Evolutionary conservation across 2,329 filamentous ascomycete genomes (phyloP).

Genomic region (Botrytis byssoidea): DNA sequence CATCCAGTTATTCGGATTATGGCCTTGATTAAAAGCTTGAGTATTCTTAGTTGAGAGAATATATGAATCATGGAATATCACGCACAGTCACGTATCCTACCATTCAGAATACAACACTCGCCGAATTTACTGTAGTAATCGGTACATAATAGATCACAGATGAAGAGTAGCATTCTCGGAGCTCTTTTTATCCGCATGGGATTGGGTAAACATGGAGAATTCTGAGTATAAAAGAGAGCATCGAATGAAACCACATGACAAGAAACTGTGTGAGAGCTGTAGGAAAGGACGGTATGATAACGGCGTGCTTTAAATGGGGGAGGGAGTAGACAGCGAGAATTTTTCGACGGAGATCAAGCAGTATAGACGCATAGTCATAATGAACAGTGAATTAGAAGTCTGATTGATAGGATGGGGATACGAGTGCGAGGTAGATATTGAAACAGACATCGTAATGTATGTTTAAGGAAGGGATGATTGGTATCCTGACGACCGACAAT

Average conservation of each 20-base stretch:
- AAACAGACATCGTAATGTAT: background rate
- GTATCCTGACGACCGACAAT: background rate
- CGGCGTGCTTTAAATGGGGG: no score
- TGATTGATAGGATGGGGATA: background rate
- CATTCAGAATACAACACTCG: background rate
- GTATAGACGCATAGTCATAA: background rate
- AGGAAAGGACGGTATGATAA: slow-evolving; percentile 14
- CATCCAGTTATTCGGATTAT: background rate
- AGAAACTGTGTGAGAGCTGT: slow-evolving; percentile 32
- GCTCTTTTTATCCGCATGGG: background rate
- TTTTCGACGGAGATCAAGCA: no score
- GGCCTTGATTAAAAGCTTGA: background rate
- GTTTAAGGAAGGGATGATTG: background rate
- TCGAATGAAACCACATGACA: slow-evolving; percentile 29
- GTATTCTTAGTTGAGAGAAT: background rate
- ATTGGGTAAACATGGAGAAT: slow-evolving; percentile 24
- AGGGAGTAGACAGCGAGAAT: background rate
- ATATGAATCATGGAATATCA: background rate
- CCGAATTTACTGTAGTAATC: background rate
- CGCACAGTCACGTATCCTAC: background rate
- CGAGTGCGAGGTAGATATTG: background rate
- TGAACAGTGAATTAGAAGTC: rapidly evolving
- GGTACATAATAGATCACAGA: background rate
- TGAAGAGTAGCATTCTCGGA: background rate
- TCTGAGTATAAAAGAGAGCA: slow-evolving; percentile 24